phyloP scores from a whole-genome alignment of 2,329 filamentous ascomycete genomes.

The Colletotrichum plurivorum region DNA sequence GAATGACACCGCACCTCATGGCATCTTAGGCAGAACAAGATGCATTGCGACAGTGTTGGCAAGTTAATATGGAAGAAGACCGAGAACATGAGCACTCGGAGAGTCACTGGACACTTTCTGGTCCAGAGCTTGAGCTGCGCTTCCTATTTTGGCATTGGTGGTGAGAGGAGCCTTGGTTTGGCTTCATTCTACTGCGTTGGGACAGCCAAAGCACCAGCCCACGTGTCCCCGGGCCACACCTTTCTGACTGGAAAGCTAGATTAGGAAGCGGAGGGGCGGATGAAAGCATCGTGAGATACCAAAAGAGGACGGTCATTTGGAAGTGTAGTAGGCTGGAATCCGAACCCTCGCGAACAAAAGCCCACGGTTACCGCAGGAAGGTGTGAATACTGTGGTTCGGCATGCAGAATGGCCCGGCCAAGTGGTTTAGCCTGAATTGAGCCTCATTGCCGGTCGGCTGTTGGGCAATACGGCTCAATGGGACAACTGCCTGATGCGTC shows the following conservation, averaged over 20 bases:
- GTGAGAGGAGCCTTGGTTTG: not conserved
- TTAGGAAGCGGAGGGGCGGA: not conserved
- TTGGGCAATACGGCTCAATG: slow-evolving; percentile 14
- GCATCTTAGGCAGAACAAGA: slow-evolving; percentile 9
- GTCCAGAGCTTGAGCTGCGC: not conserved
- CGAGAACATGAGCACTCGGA: not conserved
- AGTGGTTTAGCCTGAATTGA: slow-evolving; percentile 21
- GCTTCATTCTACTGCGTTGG: too few relatives aligned
- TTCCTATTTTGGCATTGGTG: not conserved
- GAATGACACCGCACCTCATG: not conserved
- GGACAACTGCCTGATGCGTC: too few relatives aligned
- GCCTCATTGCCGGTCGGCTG: not conserved
- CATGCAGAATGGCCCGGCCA: not conserved
- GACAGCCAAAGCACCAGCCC: too few relatives aligned
- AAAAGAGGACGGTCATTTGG: not conserved
- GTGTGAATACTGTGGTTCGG: not conserved
- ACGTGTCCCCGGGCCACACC: not conserved
- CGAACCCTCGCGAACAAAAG: not conserved
- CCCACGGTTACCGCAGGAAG: not conserved
- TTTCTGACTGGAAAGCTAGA: not conserved
- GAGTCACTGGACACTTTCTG: not conserved
- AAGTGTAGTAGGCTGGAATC: not conserved
- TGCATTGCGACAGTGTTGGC: not conserved
- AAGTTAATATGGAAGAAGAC: slow-evolving; percentile 30
- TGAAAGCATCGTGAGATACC: not conserved